Evolutionary conservation across 2,329 filamentous ascomycete species (phyloP).

Genomic region (Penicillium olsonii): DNA sequence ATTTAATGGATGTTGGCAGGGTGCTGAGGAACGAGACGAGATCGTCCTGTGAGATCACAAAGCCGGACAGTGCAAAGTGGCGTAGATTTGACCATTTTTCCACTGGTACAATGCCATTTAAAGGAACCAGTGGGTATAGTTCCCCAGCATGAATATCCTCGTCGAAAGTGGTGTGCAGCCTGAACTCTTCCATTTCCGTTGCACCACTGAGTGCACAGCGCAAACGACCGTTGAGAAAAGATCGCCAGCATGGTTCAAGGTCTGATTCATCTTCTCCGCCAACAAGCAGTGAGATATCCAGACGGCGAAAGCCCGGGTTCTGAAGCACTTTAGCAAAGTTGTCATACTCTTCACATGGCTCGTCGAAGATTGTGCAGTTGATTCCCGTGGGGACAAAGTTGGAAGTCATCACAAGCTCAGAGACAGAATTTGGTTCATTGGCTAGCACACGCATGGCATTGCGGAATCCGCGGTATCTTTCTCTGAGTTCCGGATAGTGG

Average conservation of each 20-base stretch:
- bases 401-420: constrained; percentile 40
- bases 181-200: constrained; percentile 3
- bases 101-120: not conserved
- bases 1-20: not conserved
- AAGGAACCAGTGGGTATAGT: not conserved
- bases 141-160: not conserved
- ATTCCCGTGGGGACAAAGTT: constrained; percentile 33
- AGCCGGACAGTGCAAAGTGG: constrained; percentile 1
- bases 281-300: constrained; percentile 30
- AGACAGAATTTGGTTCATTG: constrained; percentile 25
- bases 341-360: constrained; percentile 27
- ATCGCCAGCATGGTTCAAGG: constrained; percentile 1
- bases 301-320: constrained; percentile 28
- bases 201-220: constrained; percentile 3
- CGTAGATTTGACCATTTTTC: not conserved
- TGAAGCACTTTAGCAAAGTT: constrained; percentile 24
- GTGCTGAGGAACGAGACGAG: not conserved
- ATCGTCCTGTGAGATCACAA: not conserved
- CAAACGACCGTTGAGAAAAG: not conserved
- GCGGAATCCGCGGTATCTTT: constrained; percentile 5
- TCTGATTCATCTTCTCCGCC: constrained; percentile 4
- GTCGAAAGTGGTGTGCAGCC: not conserved
- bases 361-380: constrained; percentile 25
- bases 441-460: not conserved
- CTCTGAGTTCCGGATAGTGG: constrained; percentile 6